Evolutionary conservation across 805 yeast species (phyloP).

Genomic region (Schwanniomyces yamadae): DNA sequence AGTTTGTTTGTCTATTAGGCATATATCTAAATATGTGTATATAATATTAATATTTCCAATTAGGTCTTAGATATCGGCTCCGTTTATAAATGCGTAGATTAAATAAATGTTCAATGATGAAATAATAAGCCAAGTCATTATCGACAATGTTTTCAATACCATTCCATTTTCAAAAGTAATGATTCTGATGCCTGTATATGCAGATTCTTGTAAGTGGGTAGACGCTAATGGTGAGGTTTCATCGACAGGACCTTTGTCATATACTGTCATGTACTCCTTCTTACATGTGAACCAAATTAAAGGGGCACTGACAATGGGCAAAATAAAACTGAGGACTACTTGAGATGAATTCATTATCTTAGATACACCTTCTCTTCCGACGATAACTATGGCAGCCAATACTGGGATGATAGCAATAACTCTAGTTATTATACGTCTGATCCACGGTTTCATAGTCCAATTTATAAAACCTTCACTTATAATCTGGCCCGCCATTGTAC

Average conservation of each 20-base stretch:
- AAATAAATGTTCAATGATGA: slow-evolving; percentile 40
- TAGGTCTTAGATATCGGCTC: slow-evolving; percentile 34
- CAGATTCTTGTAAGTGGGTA: slow-evolving; percentile 3
- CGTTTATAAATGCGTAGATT: slow-evolving; percentile 40
- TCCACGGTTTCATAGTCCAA: slow-evolving; percentile 45
- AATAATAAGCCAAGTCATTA: slow-evolving; percentile 41
- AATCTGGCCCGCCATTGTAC: slow-evolving; percentile 50
- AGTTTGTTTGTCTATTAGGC: slow-evolving; percentile 1
- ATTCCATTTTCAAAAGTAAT: slow-evolving; percentile 40
- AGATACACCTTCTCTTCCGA: slow-evolving; percentile 46
- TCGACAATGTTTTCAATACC: slow-evolving; percentile 30
- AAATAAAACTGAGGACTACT: slow-evolving; percentile 43
- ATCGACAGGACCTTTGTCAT: slow-evolving; percentile 17
- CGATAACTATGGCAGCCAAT: slow-evolving; percentile 31
- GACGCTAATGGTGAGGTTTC: slow-evolving; percentile 14
- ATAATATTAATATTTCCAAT: neutral
- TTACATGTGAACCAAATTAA: slow-evolving; percentile 44
- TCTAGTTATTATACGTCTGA: slow-evolving; percentile 41
- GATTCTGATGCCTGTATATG: slow-evolving; percentile 16
- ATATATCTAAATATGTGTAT: neutral
- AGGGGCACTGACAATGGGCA: slow-evolving; percentile 46
- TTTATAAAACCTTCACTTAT: slow-evolving; percentile 46
- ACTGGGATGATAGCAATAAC: slow-evolving; percentile 44
- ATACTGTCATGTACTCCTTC: slow-evolving; percentile 40
- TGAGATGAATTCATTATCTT: slow-evolving; percentile 46